These are phyloP conservation scores for Cadophora gregata DNA, from an alignment of 2,329 filamentous ascomycete species.

Conservation along the genomic window DNA sequence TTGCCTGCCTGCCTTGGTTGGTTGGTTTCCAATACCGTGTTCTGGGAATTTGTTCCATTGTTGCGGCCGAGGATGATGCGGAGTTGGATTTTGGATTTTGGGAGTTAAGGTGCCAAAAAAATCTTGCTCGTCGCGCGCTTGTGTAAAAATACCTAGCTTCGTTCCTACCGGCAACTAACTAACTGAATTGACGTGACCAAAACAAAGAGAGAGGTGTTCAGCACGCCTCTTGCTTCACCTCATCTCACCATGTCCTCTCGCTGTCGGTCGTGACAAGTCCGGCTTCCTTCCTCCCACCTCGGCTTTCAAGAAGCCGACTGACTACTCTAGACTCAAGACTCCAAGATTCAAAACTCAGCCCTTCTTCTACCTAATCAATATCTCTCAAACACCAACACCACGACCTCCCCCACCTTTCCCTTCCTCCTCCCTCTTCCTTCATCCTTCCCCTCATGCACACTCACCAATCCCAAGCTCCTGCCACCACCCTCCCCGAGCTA, in stretches of 20 bases:
- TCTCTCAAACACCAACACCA: slow-evolving; percentile 6
- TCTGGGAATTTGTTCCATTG: too few species aligned
- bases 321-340: neutral
- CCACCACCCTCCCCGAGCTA: neutral
- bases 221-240: slow-evolving; percentile 4
- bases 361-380: neutral
- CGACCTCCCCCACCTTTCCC: neutral
- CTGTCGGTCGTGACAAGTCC: neutral
- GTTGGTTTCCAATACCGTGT: too few species aligned
- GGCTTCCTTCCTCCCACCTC: neutral
- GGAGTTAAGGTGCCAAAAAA: neutral
- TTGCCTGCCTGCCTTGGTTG: too few species aligned
- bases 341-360: slow-evolving; percentile 1
- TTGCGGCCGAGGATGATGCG: too few species aligned
- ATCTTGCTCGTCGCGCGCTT: neutral
- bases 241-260: neutral
- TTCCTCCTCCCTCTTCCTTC: too few species aligned
- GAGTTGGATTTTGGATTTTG: too few species aligned
- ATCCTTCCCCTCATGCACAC: neutral
- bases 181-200: too few species aligned
- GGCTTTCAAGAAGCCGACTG: neutral
- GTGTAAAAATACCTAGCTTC: slow-evolving; percentile 9
- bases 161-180: neutral
- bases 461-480: neutral
- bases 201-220: neutral